Evolutionary conservation across 2,329 filamentous ascomycete genomes (phyloP), one percentile per base, ranked within the genome.

Genomic region (Penicillium hesseltinei): DNA sequence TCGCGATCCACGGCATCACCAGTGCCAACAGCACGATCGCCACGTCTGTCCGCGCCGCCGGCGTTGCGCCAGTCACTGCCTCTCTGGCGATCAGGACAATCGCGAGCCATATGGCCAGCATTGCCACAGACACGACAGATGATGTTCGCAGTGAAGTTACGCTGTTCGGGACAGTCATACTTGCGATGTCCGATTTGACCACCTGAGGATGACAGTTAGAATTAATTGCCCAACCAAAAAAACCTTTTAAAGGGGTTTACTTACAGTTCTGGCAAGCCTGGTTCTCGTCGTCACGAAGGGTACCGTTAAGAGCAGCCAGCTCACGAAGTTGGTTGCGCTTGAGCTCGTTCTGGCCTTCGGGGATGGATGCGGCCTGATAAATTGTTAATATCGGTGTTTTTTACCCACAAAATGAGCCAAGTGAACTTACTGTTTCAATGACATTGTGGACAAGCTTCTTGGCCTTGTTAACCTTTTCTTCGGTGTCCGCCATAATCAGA

Each of bases 381-480:
- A 57, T 59, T 60, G 35, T 81, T 68, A 78, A 66, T 50, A 47
- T 45, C 23, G 44, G 21, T 15, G 45, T 11, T 33, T 23, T 25
- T 39, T 49, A 48, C 45, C n/a, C 9, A 36, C 10, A 31, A 35
- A 31, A 51, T 46, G 42, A 27, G 11, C n/a, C 6, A 39, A 19
- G 9, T 33, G n/a, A 44, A 84, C 89, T 81, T 82, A 95, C 93
- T 59, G 94, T 99, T 78, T 99, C 94, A 73, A 99, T 97, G 71
- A 99, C 90, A 66, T 97, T 97, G 78, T 99, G 93, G 63, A 99
- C 96, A 61, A 97, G 80, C 78, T 96, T 92, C 82, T 97, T 99
- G 65, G 94, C 94, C 79, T 97, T 99, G 82, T 96, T 96, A 74
- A 99, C 92, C 81, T 99, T 99, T 62, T 99, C 94, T 80, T 99